These are phyloP conservation scores for Aspergillus alliaceus DNA, from an alignment of 2,329 filamentous ascomycete genomes.

Conservation along the genomic window DNA sequence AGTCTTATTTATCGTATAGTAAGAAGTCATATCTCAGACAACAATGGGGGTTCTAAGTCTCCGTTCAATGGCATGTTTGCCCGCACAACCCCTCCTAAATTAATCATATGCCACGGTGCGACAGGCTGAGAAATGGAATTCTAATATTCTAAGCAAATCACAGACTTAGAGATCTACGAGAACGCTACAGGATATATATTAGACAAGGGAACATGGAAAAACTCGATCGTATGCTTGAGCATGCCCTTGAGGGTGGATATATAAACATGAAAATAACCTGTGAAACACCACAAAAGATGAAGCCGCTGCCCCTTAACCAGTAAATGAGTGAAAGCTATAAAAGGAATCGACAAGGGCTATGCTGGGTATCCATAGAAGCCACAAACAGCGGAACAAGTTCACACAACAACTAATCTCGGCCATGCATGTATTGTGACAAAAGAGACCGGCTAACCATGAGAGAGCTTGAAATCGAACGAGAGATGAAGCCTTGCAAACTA, in stretches of 20 bases:
- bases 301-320: background rate
- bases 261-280: background rate
- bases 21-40: background rate
- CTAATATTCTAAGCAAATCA: background rate
- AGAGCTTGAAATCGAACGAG: background rate
- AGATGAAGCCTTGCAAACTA: background rate
- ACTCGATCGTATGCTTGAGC: conserved; percentile 8
- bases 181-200: no score
- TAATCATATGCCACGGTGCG: no score
- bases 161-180: no score
- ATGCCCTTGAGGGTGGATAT: background rate
- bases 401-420: background rate
- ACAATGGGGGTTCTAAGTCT: no score
- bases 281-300: background rate
- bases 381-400: conserved; percentile 11
- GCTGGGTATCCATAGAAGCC: conserved; percentile 32
- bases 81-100: no score
- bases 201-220: background rate
- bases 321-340: conserved; percentile 9
- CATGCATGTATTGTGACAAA: background rate
- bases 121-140: no score
- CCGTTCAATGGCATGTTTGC: no score
- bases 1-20: background rate
- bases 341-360: conserved; percentile 19
- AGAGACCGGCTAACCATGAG: background rate